Evolutionary conservation across 768 basidiomycete species (phyloP).

Genomic region (Mycena galopus): DNA sequence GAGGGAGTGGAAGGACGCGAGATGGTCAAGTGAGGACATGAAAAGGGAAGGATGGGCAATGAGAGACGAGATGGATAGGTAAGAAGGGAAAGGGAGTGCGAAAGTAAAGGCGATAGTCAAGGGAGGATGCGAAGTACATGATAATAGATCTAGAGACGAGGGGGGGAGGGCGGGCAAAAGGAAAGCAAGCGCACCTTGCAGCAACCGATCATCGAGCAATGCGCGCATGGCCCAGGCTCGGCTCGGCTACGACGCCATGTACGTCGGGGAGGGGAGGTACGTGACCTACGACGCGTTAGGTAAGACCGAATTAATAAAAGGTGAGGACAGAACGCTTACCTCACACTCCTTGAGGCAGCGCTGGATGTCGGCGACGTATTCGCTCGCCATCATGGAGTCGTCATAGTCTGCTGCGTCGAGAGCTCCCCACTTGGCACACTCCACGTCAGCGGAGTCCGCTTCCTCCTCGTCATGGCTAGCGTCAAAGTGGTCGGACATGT

Average conservation of each 20-base stretch:
- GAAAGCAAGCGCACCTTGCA: constrained; percentile 57
- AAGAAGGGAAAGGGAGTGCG: constrained; percentile 88
- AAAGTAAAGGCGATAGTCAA: constrained; percentile 47
- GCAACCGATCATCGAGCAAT: constrained; percentile 92
- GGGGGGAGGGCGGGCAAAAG: too few species aligned
- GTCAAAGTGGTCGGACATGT: too few species aligned
- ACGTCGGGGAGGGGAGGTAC: constrained; percentile 85
- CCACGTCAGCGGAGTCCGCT: constrained; percentile 58
- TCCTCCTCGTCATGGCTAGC: constrained; percentile 52
- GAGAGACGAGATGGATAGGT: constrained; percentile 55
- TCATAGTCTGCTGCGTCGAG: constrained; percentile 90
- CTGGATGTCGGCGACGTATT: constrained; percentile 92
- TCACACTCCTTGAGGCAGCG: constrained; percentile 87
- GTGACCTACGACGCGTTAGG: constrained; percentile 59
- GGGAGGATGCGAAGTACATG: not conserved
- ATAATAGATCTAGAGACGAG: too few species aligned
- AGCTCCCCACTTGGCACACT: constrained; percentile 80
- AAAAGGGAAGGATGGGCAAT: too few species aligned
- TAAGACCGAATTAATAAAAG: not conserved
- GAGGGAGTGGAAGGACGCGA: too few species aligned
- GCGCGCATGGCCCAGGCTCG: constrained; percentile 92
- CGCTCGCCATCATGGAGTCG: constrained; percentile 92
- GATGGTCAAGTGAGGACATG: too few species aligned
- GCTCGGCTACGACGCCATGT: constrained; percentile 87
- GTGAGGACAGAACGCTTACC: constrained; percentile 58